Evolutionary conservation across 2,329 filamentous ascomycete genomes (phyloP).

Genomic region (Paecilomyces formosus): DNA sequence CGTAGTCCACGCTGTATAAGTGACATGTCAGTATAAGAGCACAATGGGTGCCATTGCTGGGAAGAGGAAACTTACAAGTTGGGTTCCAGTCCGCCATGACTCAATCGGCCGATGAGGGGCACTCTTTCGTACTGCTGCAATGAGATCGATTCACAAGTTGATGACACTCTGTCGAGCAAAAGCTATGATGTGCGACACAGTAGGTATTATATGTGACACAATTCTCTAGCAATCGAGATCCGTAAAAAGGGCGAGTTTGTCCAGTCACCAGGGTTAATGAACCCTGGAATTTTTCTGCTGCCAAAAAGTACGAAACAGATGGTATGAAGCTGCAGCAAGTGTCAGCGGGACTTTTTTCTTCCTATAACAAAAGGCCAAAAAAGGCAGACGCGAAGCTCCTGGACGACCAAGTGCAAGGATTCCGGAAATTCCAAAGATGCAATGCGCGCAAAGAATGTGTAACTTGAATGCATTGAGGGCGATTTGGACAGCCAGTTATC

Average conservation of each 20-base stretch:
- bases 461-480: not conserved
- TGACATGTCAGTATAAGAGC: not conserved
- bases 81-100: constrained; percentile 24
- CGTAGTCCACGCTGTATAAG: constrained; percentile 29
- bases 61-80: constrained; percentile 14
- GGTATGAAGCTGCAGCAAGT: not conserved
- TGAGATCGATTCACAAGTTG: not conserved
- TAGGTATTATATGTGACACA: not conserved
- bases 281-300: not conserved
- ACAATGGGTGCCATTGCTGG: not conserved
- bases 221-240: not conserved
- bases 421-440: not conserved
- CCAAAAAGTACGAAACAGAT: not conserved
- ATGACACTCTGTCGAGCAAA: not conserved
- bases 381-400: not conserved
- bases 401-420: not conserved
- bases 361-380: not conserved
- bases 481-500: not conserved
- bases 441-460: not conserved
- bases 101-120: not conserved
- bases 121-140: not conserved
- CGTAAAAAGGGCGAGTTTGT: not conserved
- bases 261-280: not conserved
- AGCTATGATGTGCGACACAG: not conserved
- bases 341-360: not conserved